A percentile compares a stretch with the other conserved stretches of the same genome.
phyloP scores from a whole-genome alignment of 2,329 filamentous ascomycete genomes.

The Ustulina deusta region DNA sequence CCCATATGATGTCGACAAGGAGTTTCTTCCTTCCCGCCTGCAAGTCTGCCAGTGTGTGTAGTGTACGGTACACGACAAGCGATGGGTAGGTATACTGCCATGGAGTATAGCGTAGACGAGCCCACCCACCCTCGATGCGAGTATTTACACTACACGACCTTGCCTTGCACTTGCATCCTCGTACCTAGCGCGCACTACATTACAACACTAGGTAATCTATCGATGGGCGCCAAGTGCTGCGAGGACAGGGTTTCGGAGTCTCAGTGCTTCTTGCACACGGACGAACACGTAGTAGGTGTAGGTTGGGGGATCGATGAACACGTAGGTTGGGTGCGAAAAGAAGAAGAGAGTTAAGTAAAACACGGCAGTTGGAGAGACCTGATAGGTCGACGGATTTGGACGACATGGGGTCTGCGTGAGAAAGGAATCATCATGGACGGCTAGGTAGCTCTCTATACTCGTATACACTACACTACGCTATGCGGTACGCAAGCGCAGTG shows the following conservation, averaged over 20 bases:
- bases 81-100: neutral
- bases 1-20: neutral
- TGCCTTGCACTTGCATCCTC: neutral
- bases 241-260: constrained; percentile 7
- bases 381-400: too few species aligned
- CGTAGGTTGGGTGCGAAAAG: constrained; percentile 2
- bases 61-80: neutral
- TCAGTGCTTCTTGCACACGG: constrained; percentile 5
- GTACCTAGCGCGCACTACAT: too few species aligned
- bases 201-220: too few species aligned
- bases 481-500: too few species aligned
- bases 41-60: neutral
- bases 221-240: neutral
- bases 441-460: too few species aligned
- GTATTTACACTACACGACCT: neutral
- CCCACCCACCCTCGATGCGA: neutral
- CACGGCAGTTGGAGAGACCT: neutral
- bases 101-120: neutral
- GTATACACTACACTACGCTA: too few species aligned
- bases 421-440: neutral
- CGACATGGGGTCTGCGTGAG: neutral
- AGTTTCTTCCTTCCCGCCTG: constrained; percentile 12
- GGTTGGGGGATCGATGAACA: neutral
- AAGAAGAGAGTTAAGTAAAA: neutral
- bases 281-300: constrained; percentile 14